Evolutionary conservation across 805 yeast genomes (phyloP).

Genomic region (Candida insectorum): DNA sequence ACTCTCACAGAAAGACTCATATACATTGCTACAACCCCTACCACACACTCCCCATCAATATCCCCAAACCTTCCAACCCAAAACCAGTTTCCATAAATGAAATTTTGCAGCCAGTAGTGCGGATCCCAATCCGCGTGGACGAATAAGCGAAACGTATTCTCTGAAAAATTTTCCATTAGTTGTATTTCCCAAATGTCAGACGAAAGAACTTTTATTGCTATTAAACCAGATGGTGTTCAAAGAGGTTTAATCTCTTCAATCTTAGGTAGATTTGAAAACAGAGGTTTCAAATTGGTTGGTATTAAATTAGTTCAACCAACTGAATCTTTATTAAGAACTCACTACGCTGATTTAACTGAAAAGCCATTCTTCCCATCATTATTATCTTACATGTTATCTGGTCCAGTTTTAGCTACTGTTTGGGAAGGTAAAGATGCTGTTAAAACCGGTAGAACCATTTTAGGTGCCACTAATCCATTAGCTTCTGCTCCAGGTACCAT

Average conservation of each 20-base stretch:
- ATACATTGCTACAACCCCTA: no score
- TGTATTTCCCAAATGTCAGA: no score
- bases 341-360: constrained; percentile 90
- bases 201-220: constrained; percentile 91
- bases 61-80: no score
- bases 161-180: no score
- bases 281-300: constrained; percentile 97
- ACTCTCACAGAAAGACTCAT: no score
- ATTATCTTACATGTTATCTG: constrained; percentile 94
- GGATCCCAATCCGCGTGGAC: no score
- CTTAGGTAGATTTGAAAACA: constrained; percentile 89
- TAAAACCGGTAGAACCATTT: constrained; percentile 94
- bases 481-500: constrained; percentile 98
- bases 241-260: constrained; percentile 93
- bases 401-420: constrained; percentile 98
- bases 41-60: no score
- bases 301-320: constrained; percentile 87
- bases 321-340: constrained; percentile 84
- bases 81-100: no score
- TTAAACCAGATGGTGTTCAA: constrained; percentile 99
- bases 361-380: constrained; percentile 99
- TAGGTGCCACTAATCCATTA: constrained; percentile 99
- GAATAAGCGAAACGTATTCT: no score
- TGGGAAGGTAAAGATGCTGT: constrained; percentile 99
- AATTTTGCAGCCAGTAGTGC: no score